Percentiles rank a stretch among this genome's conserved stretches.
phyloP scores from a whole-genome alignment of 2,329 filamentous ascomycete genomes.

The Ophiocordyceps camponoti-leonardi region DNA sequence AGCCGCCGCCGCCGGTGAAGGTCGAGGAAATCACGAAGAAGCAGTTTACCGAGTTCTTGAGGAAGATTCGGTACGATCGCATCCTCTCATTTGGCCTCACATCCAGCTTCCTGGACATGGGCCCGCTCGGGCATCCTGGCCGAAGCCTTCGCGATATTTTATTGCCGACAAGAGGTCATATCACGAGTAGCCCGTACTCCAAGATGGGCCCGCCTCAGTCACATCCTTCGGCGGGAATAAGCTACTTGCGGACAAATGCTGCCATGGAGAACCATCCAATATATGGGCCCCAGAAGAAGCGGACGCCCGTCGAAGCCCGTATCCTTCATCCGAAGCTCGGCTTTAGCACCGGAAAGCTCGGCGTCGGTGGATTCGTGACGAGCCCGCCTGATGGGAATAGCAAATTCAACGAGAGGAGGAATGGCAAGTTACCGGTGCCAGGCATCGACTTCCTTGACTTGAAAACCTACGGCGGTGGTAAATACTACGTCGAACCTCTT shows the following conservation, averaged over 20 bases:
- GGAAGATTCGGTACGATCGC: constrained; percentile 32
- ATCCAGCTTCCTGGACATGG: constrained; percentile 44
- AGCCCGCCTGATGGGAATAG: constrained; percentile 23
- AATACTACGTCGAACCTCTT: constrained; percentile 11
- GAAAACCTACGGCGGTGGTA: constrained; percentile 31
- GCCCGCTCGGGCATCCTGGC: constrained; percentile 24
- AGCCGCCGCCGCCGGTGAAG: constrained; percentile 11
- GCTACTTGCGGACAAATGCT: constrained; percentile 38
- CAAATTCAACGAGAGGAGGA: constrained; percentile 17
- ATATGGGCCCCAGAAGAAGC: constrained; percentile 38
- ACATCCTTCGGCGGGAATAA: constrained; percentile 45
- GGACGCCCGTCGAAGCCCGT: constrained; percentile 30
- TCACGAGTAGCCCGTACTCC: constrained; percentile 25
- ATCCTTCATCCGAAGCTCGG: constrained; percentile 27
- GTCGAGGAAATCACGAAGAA: constrained; percentile 26
- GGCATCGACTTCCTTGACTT: constrained; percentile 28
- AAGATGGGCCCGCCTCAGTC: constrained; percentile 38
- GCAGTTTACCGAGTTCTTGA: constrained; percentile 34
- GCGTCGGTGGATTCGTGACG: constrained; percentile 37
- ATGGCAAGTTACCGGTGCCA: constrained; percentile 9
- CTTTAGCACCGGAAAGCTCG: constrained; percentile 23
- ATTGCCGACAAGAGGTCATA: neutral
- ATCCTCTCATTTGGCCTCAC: constrained; percentile 34
- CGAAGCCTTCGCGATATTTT: neutral
- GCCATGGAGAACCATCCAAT: constrained; percentile 42